A percentile compares a stretch with the other conserved stretches of the same genome.
Evolutionary conservation across 306 rosid species (phyloP).

Genomic region (Acacia acuminata): DNA sequence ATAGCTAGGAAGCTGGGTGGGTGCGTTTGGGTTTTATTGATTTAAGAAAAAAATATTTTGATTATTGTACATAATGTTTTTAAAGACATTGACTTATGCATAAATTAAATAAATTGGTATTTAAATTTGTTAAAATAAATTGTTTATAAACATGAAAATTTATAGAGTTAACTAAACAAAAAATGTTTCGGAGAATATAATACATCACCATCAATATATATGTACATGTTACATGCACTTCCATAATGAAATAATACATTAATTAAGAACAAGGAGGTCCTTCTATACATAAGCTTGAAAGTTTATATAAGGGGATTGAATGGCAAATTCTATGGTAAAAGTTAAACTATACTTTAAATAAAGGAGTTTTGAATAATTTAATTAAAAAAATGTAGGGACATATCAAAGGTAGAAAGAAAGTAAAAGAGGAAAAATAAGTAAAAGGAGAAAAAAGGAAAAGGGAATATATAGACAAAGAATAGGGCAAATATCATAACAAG

Average conservation of each 20-base stretch:
- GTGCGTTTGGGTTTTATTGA: conserved; percentile 41
- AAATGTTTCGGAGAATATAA: neutral
- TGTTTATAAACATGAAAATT: neutral
- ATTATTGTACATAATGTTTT: neutral
- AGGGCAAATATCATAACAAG: conserved; percentile 38
- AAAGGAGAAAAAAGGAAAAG: conserved; percentile 6
- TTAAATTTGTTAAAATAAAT: neutral
- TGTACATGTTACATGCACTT: neutral
- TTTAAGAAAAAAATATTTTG: neutral
- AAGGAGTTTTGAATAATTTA: neutral
- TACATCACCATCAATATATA: neutral
- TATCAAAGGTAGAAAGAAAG: conserved; percentile 36
- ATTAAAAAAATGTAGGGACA: conserved; percentile 27
- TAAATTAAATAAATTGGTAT: neutral
- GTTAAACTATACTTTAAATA: neutral
- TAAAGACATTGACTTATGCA: neutral
- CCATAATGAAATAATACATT: neutral
- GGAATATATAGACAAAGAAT: conserved; percentile 33
- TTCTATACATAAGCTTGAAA: neutral
- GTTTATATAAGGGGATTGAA: neutral
- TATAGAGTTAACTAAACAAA: neutral
- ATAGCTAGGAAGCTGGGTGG: conserved; percentile 22
- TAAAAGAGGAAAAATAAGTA: conserved; percentile 31
- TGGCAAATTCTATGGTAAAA: neutral
- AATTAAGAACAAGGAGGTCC: neutral